Base-by-base conservation (phyloP, 148 eudicot genomes). In the Rheum nobile region DNA sequence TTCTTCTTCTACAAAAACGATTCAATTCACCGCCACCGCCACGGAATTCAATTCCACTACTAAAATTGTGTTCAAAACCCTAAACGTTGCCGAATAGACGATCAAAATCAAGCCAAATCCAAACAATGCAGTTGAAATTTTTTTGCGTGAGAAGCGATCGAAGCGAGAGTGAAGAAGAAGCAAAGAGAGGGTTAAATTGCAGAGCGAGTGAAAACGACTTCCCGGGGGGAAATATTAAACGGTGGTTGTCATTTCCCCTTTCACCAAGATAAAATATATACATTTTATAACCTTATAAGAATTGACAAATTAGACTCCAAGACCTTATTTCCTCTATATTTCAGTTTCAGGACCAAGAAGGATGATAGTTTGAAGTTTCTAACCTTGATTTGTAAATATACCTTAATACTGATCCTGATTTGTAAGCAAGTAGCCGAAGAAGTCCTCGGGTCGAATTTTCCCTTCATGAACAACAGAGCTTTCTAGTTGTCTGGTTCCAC, bases 1-100 rank as follows among this genome's bases (percentile, higher is more conserved):
- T 24, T 71, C 82, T 19, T 76, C 73, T 41, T 76, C 78, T 74
- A 76, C 72, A 19, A n/a, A 28, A 14, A 37, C 55, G 31, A 16
- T 65, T 65, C 39, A 31, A 65, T 32, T 1, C n/a, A 48, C 61
- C 4, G n/a, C 28, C 37, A 21, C 26, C 21, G 19, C 19, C 13
- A 12, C 14, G 10, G 28, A 54, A 28, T 6, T 57, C 32, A 69
- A 24, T 19, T n/a, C 14, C 16, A 32, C 13, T 65, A 34, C 70
- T 2, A 22, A 65, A 65, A 65, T 29, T 65, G 8, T 1, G 22
- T 14, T 12, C 0, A n/a, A 65, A 65, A 65, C 39, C 70, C 37
- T 61, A 61, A 9, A 29, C 4, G 11, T 28, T 29, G 32, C 38
- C 41, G 5, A 57, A 57, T 17, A 57, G 34, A 12, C 1, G 32